These are phyloP conservation scores for Marchantia paleacea DNA, from an alignment of 225 moss, liverwort and hornwort genomes.

Conservation along the genomic window DNA sequence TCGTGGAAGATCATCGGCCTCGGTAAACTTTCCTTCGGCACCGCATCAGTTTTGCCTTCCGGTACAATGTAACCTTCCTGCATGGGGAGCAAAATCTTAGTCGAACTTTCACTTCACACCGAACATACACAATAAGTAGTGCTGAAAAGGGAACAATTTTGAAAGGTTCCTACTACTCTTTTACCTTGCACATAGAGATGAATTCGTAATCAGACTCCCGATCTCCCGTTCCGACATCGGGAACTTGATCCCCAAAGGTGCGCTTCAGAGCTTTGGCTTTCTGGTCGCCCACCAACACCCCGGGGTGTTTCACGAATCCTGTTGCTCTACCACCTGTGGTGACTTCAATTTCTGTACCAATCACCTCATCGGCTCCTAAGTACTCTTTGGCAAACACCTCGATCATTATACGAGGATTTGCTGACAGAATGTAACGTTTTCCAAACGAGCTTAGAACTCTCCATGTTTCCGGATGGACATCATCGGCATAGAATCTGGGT, in stretches of 20 bases:
- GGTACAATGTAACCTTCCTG: slow-evolving; percentile 51
- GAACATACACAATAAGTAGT: too few relatives aligned
- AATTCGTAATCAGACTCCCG: slow-evolving; percentile 37
- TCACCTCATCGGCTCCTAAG: slow-evolving; percentile 39
- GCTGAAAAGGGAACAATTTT: too few relatives aligned
- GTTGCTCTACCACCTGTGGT: slow-evolving; percentile 42
- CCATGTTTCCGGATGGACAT: slow-evolving; percentile 42
- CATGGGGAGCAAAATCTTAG: neutral
- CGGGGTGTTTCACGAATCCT: slow-evolving; percentile 39
- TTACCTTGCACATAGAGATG: slow-evolving; percentile 48
- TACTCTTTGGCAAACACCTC: slow-evolving; percentile 45
- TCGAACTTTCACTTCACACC: neutral
- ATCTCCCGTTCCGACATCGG: slow-evolving; percentile 45
- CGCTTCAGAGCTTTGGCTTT: slow-evolving; percentile 31
- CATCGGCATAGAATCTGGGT: slow-evolving; percentile 41
- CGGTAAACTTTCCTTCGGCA: slow-evolving; percentile 29
- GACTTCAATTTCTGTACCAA: slow-evolving; percentile 45
- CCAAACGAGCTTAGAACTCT: slow-evolving; percentile 41
- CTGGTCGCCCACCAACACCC: slow-evolving; percentile 36
- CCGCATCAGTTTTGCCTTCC: slow-evolving; percentile 19
- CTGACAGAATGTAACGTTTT: slow-evolving; percentile 36
- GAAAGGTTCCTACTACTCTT: neutral
- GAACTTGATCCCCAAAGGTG: slow-evolving; percentile 32
- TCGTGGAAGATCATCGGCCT: slow-evolving; percentile 44
- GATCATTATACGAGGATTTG: slow-evolving; percentile 48